A percentile compares a stretch with the other conserved stretches of the same genome.
Conservation (phyloP, 495 filamentous ascomycete genomes). For the Trichodelitschia bisporula region DNA sequence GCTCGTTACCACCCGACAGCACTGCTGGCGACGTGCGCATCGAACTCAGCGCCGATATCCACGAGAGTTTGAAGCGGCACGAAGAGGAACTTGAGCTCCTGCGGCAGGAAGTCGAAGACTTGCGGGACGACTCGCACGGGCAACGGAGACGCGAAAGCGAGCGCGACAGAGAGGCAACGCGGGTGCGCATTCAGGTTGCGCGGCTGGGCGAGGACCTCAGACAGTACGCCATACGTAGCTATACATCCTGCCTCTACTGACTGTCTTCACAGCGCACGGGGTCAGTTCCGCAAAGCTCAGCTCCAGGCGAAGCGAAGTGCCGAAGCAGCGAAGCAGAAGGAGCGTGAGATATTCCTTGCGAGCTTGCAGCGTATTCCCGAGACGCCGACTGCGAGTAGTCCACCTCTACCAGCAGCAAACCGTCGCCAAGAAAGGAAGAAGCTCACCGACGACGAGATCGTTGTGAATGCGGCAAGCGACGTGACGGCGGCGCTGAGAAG, state of each 20-base stretch:
- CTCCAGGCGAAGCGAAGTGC: slow-evolving; percentile 57
- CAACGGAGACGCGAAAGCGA: slow-evolving; percentile 1
- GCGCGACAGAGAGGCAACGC: slow-evolving; percentile 23
- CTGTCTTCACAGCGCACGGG: slow-evolving; percentile 28
- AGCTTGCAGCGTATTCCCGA: too few species aligned
- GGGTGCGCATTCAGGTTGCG: slow-evolving; percentile 35
- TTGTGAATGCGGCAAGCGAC: slow-evolving; percentile 48
- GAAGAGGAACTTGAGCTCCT: slow-evolving; percentile 73
- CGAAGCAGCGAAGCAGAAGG: slow-evolving; percentile 42
- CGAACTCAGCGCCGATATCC: slow-evolving; percentile 69
- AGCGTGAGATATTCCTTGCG: slow-evolving; percentile 50
- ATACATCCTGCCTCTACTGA: neutral
- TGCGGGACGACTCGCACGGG: slow-evolving; percentile 18
- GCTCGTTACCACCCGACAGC: too few species aligned
- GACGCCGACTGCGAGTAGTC: slow-evolving; percentile 1
- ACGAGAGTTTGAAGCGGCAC: slow-evolving; percentile 53
- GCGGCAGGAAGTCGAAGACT: slow-evolving; percentile 49
- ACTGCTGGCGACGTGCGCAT: slow-evolving; percentile 33
- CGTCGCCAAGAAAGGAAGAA: slow-evolving; percentile 8
- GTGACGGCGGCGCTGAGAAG: slow-evolving; percentile 65
- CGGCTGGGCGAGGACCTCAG: slow-evolving; percentile 44
- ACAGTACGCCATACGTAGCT: slow-evolving; percentile 21
- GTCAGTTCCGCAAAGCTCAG: slow-evolving; percentile 63
- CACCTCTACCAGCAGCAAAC: slow-evolving; percentile 1
- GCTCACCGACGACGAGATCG: slow-evolving; percentile 38